Conservation (phyloP, 2,329 filamentous ascomycete species). For the Fulvia fulva region DNA sequence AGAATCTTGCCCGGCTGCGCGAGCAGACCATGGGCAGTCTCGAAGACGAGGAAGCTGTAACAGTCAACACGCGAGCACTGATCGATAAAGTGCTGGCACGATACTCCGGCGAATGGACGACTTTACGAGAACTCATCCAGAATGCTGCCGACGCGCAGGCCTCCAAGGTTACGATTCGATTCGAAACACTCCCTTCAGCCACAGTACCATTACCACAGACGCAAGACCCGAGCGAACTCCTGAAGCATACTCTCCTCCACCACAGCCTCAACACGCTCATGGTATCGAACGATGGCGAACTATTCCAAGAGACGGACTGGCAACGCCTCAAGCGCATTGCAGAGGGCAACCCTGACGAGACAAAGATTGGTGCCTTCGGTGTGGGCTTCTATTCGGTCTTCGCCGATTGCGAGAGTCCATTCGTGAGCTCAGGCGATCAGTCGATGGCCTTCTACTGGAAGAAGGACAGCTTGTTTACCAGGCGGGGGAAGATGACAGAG, state of each 20-base stretch:
- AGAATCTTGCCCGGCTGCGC: conserved; percentile 52
- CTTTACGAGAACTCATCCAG: conserved; percentile 87
- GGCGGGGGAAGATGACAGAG: conserved; percentile 68
- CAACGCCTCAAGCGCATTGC: conserved; percentile 89
- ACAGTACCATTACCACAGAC: conserved; percentile 65
- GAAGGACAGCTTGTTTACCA: conserved; percentile 92
- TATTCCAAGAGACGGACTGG: conserved; percentile 91
- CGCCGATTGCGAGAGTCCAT: conserved; percentile 95
- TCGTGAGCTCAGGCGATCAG: conserved; percentile 85
- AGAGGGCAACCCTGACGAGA: conserved; percentile 98
- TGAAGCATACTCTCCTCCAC: conserved; percentile 80
- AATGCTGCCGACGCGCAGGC: conserved; percentile 98
- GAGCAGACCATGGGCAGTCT: conserved; percentile 82
- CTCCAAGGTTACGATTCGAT: conserved; percentile 81
- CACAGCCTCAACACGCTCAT: conserved; percentile 84
- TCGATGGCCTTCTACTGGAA: conserved; percentile 99
- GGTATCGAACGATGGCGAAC: conserved; percentile 85
- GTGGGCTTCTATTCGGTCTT: conserved; percentile 99
- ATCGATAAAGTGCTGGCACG: conserved; percentile 97
- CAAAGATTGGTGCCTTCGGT: conserved; percentile 97
- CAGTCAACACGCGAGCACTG: conserved; percentile 90
- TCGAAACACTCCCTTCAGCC: conserved; percentile 83
- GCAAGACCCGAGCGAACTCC: conserved; percentile 63
- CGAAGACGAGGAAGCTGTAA: conserved; percentile 93
- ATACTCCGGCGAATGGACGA: conserved; percentile 92